Base-by-base conservation (phyloP, 208 protist species). In the Trypanosoma cruzi region DNA sequence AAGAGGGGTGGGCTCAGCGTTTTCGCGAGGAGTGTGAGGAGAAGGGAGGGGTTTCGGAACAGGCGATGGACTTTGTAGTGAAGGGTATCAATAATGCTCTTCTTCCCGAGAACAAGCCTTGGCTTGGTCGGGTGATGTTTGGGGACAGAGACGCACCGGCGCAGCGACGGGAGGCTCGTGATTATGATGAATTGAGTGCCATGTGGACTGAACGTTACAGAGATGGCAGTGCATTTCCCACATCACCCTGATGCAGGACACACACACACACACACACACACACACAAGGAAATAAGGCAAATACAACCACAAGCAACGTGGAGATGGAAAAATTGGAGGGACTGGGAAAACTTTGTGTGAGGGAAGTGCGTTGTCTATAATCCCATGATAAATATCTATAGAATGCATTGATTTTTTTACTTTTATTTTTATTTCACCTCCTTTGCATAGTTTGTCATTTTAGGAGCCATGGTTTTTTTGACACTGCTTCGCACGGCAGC, bases 81-180 rank as follows among this genome's bases (percentile, higher is more conserved):
- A 82, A 81, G 32, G 92, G 92, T 8, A 71, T 91, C 16, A 79
- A 85, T 56, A 94, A 91, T 55, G 84, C 90, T 60, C 80, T 97
- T 48, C 56, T 97, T 36, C 92, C 92, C 28, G 89, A 97, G 81
- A 94, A 87, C 70, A 97, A 97, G 80, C 92, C 92, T 31, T 95
- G 89, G 86, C 73, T 97, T 6, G 92, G 92, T 7, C 81, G 86
- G 10, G 69, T 97, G 20, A 97, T 97, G 92, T 97, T 92, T 75
- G 82, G 84, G 8, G 89, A 95, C 53, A 73, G 65, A 49, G 80
- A 92, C 69, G 72, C 59, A 13, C 80, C 90, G 4, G 56, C 76
- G 37, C 57, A 62, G 64, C 73, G 71, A 67, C 84, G 83, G 55
- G 80, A 67, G 1, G 55, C 42, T 36, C 62, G 67, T 46, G 80